Evolutionary conservation across 805 yeast genomes (phyloP).

Genomic region (Cyberlindnera euphorbiae): DNA sequence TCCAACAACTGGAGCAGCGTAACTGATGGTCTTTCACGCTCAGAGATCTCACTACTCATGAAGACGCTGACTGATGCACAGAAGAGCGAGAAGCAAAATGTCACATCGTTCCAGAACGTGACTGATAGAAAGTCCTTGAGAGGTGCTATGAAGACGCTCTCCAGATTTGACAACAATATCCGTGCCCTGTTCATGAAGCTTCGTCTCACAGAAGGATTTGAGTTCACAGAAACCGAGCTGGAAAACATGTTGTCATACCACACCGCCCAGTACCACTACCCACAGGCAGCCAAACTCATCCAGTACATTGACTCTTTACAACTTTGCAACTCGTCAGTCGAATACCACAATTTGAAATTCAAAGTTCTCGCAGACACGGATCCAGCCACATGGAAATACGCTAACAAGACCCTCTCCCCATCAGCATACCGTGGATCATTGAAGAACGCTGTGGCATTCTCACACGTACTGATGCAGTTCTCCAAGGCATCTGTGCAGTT

Average conservation of each 20-base stretch:
- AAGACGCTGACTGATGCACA: conserved; percentile 5
- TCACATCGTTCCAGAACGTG: conserved; percentile 3
- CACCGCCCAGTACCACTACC: conserved; percentile 4
- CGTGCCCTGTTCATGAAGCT: conserved; percentile 2
- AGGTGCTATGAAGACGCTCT: neutral
- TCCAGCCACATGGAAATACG: conserved; percentile 14
- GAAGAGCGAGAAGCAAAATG: neutral
- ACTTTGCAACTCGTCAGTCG: conserved; percentile 7
- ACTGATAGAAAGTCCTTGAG: conserved; percentile 1
- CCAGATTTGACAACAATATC: neutral
- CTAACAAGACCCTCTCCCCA: conserved; percentile 3
- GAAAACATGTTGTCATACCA: conserved; percentile 5
- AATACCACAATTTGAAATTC: conserved; percentile 16
- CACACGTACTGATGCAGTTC: conserved; percentile 6
- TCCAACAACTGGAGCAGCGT: conserved; percentile 4
- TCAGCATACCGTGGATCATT: conserved; percentile 9
- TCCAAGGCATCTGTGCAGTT: conserved; percentile 5
- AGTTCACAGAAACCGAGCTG: conserved; percentile 7
- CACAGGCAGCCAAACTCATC: conserved; percentile 10
- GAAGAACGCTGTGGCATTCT: conserved; percentile 9
- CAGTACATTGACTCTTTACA: conserved; percentile 2
- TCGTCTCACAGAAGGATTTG: conserved; percentile 2
- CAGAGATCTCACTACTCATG: conserved; percentile 13
- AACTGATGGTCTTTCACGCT: conserved; percentile 6
- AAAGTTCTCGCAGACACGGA: conserved; percentile 16